phyloP scores from a whole-genome alignment of 2,329 filamentous ascomycete genomes.

The Calcarisporium arbuscula region DNA sequence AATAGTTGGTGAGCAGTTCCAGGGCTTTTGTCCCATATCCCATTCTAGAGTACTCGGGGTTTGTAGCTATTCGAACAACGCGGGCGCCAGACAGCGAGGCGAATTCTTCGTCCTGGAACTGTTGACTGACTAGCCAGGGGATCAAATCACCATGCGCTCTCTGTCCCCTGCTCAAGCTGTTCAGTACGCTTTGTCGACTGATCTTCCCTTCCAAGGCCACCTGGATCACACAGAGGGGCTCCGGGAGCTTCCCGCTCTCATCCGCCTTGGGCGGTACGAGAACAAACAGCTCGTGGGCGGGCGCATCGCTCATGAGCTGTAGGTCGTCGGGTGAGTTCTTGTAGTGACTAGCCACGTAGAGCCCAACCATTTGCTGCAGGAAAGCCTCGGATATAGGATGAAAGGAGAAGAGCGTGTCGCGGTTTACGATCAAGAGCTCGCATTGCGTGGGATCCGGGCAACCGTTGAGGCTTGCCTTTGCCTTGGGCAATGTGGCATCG shows the following conservation, averaged over 20 bases:
- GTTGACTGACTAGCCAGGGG: conserved; percentile 94
- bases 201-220: conserved; percentile 93
- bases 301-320: conserved; percentile 97
- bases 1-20: conserved; percentile 83
- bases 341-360: conserved; percentile 96
- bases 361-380: conserved; percentile 93
- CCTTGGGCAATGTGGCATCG: conserved; percentile 80
- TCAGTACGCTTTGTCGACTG: conserved; percentile 85
- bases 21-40: conserved; percentile 90
- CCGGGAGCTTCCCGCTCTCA: conserved; percentile 71
- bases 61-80: conserved; percentile 90
- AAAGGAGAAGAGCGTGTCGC: conserved; percentile 96
- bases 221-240: conserved; percentile 91
- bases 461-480: conserved; percentile 65
- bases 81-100: conserved; percentile 87
- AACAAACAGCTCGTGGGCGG: conserved; percentile 92
- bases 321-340: conserved; percentile 97
- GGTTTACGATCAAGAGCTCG: conserved; percentile 88
- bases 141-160: conserved; percentile 89
- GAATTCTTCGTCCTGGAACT: conserved; percentile 97
- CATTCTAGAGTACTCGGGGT: conserved; percentile 87
- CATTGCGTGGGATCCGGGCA: conserved; percentile 89
- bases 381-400: conserved; percentile 96
- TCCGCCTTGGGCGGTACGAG: conserved; percentile 81
- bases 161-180: conserved; percentile 81